phyloP scores from a whole-genome alignment of 116 monocot genomes.

The Posidonia oceanica region DNA sequence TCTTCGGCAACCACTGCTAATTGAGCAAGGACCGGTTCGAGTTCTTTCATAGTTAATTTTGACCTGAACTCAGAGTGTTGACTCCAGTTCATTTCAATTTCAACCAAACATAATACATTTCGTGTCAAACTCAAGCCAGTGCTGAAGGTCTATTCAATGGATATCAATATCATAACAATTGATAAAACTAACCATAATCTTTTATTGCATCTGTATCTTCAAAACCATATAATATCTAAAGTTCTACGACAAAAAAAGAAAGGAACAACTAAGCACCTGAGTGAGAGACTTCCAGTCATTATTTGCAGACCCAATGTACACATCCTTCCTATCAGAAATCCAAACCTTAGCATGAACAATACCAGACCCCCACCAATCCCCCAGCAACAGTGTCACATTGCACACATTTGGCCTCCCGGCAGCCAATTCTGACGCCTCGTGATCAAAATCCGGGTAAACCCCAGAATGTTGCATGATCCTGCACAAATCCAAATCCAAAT shows the following conservation, averaged over 20 bases:
- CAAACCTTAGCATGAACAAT: constrained; percentile 96
- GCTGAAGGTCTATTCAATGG: no score
- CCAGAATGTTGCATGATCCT: constrained; percentile 96
- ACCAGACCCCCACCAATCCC: constrained; percentile 89
- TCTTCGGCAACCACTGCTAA: no score
- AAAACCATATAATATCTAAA: no score
- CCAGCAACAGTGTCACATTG: constrained; percentile 67
- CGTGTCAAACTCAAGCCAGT: no score
- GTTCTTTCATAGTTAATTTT: no score
- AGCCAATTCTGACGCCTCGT: constrained; percentile 69
- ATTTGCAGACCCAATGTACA: constrained; percentile 91
- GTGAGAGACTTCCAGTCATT: constrained; percentile 99
- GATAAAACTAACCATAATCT: no score
- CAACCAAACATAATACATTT: no score
- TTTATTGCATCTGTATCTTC: no score
- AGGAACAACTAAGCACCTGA: constrained; percentile 32
- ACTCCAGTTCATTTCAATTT: no score
- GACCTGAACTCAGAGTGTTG: no score
- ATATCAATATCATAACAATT: no score
- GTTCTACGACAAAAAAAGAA: neutral
- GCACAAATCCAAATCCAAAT: neutral
- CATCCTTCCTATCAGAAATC: constrained; percentile 73
- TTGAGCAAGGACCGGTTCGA: no score
- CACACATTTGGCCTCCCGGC: constrained; percentile 74
- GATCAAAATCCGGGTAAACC: constrained; percentile 63